Evolutionary conservation across 192 early-diverging fungal species (phyloP), one percentile per base, ranked within the genome.

Genomic region (Linnemannia exigua): DNA sequence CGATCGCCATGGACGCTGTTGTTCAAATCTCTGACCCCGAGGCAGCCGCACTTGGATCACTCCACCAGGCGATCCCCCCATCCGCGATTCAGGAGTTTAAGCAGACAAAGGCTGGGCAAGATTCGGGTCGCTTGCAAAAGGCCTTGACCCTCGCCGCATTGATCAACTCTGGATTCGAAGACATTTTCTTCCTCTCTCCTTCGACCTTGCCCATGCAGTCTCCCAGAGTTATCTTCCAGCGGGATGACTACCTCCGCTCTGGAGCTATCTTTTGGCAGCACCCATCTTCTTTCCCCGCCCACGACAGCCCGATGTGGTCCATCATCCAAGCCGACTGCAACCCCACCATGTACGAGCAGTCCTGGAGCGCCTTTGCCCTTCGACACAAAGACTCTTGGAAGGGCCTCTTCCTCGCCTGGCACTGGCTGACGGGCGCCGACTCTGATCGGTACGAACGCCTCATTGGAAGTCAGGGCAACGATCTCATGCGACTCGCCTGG

Each of bases 91-190:
- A 79, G 31, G 72, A 73, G 11, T 67, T 86, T 63, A 79, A 73
- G 22, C 3, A 44, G 22, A 12, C 54, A 16, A 76, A 51, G 31
- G 17, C 31, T 1, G 69, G 36, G 36, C 20, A 38, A 5, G 72
- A 76, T 41, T 74, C 19, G 35, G 74, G 41, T 31, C 84, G 76
- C 22, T 46, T 76, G 2, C 84, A 86, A 25, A 79, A 77, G 35
- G 78, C 78, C 28, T 22, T 86, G 74, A 86, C 84, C 0, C 36
- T 86, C 19, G 84, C 84, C 11, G 78, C 84, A 5, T 51, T 86
- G 54, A 80, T 86, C 75, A 86, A 86, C 70, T 86, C 84, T 72
- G 84, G 84, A 44, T 86, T 86, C 66, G 84, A 86, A 15, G 84
- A 86, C n/a, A 86, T 86, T 3, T 61, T 86, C 28, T 86, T 76